Percentiles rank a stretch among this genome's conserved stretches.
Conservation (phyloP, 208 protist species). For the Trypanosoma grayi region DNA sequence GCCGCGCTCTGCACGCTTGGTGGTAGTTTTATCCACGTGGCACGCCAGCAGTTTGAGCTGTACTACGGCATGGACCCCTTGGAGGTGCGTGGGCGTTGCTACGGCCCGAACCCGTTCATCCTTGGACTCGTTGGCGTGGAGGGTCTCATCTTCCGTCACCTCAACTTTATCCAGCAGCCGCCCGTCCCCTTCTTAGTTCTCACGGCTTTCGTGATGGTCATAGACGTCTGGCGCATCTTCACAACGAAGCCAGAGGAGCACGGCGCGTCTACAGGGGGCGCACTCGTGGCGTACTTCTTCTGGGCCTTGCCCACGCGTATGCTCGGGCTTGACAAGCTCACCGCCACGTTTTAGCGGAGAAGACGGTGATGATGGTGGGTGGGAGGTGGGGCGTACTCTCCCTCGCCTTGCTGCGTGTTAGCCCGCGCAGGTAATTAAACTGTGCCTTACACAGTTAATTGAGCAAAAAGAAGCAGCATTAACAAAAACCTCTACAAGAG, state of each 20-base stretch:
- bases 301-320: constrained; percentile 83
- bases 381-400: neutral
- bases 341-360: constrained; percentile 72
- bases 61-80: constrained; percentile 83
- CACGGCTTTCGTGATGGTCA: constrained; percentile 86
- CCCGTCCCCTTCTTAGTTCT: constrained; percentile 87
- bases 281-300: constrained; percentile 85
- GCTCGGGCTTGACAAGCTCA: constrained; percentile 84
- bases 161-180: constrained; percentile 91
- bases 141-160: constrained; percentile 86
- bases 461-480: no score
- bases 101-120: constrained; percentile 86
- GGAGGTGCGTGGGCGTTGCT: constrained; percentile 83
- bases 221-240: constrained; percentile 89
- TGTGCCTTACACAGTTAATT: no score
- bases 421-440: no score
- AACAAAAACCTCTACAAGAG: no score
- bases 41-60: constrained; percentile 77
- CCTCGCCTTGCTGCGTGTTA: no score
- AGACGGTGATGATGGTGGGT: constrained; percentile 1
- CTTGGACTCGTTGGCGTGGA: constrained; percentile 84
- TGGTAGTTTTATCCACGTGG: constrained; percentile 76
- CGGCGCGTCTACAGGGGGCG: constrained; percentile 78
- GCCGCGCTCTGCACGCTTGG: constrained; percentile 64
- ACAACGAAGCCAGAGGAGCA: constrained; percentile 82